A percentile compares a stretch with the other conserved stretches of the same genome.
Conservation (phyloP, 352 stramenopile genomes). For the Pythium scleroteichum region DNA sequence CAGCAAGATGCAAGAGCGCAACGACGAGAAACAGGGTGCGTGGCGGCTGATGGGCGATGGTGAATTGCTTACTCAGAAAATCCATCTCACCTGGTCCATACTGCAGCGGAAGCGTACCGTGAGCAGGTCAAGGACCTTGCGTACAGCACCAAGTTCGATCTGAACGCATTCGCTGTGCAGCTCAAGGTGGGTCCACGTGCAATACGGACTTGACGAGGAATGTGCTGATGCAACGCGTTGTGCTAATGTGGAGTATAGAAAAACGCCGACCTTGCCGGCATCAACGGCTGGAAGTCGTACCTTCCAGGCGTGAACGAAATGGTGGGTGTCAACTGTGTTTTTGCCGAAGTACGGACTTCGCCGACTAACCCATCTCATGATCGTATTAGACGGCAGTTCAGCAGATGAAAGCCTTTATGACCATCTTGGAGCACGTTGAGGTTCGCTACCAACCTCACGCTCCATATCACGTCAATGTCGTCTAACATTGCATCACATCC, state of each 20-base stretch:
- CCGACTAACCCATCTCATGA: neutral
- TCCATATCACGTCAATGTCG: too few species aligned
- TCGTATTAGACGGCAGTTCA: constrained; percentile 70
- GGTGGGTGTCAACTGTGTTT: constrained; percentile 32
- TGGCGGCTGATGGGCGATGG: neutral
- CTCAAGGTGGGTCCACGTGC: constrained; percentile 48
- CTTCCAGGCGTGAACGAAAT: constrained; percentile 77
- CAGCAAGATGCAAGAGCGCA: constrained; percentile 80
- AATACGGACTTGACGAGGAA: neutral
- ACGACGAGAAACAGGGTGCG: constrained; percentile 74
- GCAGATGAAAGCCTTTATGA: constrained; percentile 83
- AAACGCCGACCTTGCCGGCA: constrained; percentile 68
- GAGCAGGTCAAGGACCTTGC: constrained; percentile 76
- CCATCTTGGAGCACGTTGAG: constrained; percentile 77
- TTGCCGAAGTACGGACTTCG: neutral
- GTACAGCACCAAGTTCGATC: constrained; percentile 66
- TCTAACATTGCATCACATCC: too few species aligned
- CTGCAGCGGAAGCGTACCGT: constrained; percentile 68
- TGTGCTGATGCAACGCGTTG: neutral
- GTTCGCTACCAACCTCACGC: constrained; percentile 30
- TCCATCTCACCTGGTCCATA: too few species aligned
- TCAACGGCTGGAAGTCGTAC: constrained; percentile 82
- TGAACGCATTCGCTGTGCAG: constrained; percentile 69
- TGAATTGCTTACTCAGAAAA: neutral
- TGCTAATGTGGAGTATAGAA: constrained; percentile 40